These are phyloP conservation scores for Penicillium chermesinum DNA, from an alignment of 495 filamentous ascomycete genomes.

Conservation along the genomic window DNA sequence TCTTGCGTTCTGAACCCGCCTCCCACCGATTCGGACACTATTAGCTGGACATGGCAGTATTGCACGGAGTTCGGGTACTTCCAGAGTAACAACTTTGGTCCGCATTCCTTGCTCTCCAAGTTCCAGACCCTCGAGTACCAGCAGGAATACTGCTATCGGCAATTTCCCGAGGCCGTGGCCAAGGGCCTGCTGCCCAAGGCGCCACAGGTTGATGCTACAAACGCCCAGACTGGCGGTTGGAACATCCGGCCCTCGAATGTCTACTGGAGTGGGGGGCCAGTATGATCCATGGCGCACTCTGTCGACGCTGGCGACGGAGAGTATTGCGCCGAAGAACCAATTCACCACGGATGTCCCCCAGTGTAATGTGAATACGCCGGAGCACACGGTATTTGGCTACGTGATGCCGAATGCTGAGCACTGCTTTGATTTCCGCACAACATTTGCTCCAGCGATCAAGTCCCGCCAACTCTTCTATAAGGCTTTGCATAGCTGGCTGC, in stretches of 20 bases:
- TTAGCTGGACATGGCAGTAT: slow-evolving; percentile 58
- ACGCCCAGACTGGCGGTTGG: slow-evolving; percentile 50
- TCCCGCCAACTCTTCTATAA: slow-evolving; percentile 33
- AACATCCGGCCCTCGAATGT: slow-evolving; percentile 52
- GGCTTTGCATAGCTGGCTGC: slow-evolving; percentile 46
- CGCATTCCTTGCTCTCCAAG: slow-evolving; percentile 44
- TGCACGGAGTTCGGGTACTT: slow-evolving; percentile 56
- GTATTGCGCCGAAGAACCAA: slow-evolving; percentile 33
- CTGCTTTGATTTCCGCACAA: slow-evolving; percentile 46
- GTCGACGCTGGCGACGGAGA: slow-evolving; percentile 42
- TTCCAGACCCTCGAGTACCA: slow-evolving; percentile 49
- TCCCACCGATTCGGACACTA: slow-evolving; percentile 30
- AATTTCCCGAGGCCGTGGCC: slow-evolving; percentile 46
- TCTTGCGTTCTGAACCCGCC: slow-evolving; percentile 39
- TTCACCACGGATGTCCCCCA: slow-evolving; percentile 40
- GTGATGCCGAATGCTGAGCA: slow-evolving; percentile 45
- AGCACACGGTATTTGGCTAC: slow-evolving; percentile 47
- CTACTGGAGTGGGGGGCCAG: slow-evolving; percentile 50
- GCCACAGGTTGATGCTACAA: slow-evolving; percentile 35
- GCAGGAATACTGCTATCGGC: slow-evolving; percentile 47
- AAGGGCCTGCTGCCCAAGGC: slow-evolving; percentile 39
- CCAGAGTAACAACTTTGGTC: slow-evolving; percentile 48
- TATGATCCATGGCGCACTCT: slow-evolving; percentile 58
- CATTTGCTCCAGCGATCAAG: slow-evolving; percentile 22
- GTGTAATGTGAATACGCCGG: slow-evolving; percentile 37